Percentiles rank a stretch among this genome's conserved stretches.
These are phyloP conservation scores for Gaeumannomyces tritici DNA, from an alignment of 2,329 filamentous ascomycete species.

Conservation along the genomic window DNA sequence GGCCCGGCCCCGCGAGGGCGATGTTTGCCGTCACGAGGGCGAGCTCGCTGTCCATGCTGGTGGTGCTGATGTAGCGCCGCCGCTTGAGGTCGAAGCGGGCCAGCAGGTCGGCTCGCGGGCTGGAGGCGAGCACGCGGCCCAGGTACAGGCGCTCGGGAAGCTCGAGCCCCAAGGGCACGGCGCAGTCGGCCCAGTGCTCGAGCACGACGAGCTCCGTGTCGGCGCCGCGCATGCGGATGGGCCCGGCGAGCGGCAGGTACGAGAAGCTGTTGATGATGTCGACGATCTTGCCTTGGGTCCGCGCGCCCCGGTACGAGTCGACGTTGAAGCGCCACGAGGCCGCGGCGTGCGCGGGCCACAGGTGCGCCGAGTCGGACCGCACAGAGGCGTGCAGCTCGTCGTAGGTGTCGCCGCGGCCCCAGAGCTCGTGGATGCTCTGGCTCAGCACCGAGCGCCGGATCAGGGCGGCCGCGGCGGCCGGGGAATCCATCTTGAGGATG, in stretches of 20 bases:
- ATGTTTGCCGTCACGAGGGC: slow-evolving; percentile 89
- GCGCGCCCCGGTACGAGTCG: slow-evolving; percentile 72
- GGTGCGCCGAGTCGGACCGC: slow-evolving; percentile 42
- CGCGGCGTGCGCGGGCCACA: slow-evolving; percentile 57
- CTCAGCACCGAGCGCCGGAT: slow-evolving; percentile 71
- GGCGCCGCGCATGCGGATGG: slow-evolving; percentile 65
- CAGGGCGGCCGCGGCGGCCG: slow-evolving; percentile 54
- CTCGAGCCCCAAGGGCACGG: slow-evolving; percentile 33
- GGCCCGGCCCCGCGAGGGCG: slow-evolving; percentile 70
- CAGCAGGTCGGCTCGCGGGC: slow-evolving; percentile 59
- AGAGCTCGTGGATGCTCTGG: slow-evolving; percentile 80
- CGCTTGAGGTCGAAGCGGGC: slow-evolving; percentile 85
- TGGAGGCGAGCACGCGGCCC: slow-evolving; percentile 59
- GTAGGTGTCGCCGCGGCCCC: slow-evolving; percentile 65
- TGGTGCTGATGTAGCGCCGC: slow-evolving; percentile 85
- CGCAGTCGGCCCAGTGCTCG: slow-evolving; percentile 64
- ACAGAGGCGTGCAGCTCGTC: slow-evolving; percentile 59
- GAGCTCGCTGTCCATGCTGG: slow-evolving; percentile 93
- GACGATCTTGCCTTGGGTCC: slow-evolving; percentile 52
- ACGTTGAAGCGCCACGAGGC: slow-evolving; percentile 75
- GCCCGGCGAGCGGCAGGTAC: slow-evolving; percentile 69
- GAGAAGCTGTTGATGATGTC: slow-evolving; percentile 72
- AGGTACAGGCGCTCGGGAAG: slow-evolving; percentile 57
- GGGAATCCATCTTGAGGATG: slow-evolving; percentile 59
- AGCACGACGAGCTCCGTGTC: slow-evolving; percentile 71